phyloP scores from a whole-genome alignment of 108 stramenopile species.

The Conticribra guillardii region DNA sequence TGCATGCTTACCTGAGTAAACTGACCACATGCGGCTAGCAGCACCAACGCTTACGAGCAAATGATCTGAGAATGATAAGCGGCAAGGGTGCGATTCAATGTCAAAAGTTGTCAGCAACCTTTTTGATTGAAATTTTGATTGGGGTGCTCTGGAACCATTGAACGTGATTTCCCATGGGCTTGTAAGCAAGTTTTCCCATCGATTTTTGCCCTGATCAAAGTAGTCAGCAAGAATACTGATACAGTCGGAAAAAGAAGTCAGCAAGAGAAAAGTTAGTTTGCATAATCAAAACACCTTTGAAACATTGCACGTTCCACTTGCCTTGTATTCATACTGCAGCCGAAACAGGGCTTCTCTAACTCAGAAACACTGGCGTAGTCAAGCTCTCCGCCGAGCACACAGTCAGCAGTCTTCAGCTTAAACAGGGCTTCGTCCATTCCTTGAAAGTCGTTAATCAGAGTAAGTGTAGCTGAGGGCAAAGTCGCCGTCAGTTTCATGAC shows the following conservation, averaged over 20 bases:
- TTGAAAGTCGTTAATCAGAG: constrained; percentile 85
- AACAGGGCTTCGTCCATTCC: constrained; percentile 86
- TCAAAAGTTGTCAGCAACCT: constrained; percentile 73
- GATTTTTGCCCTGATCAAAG: constrained; percentile 66
- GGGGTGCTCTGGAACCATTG: constrained; percentile 56
- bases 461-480: constrained; percentile 63
- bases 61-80: constrained; percentile 82
- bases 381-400: constrained; percentile 55
- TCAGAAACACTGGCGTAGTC: constrained; percentile 30
- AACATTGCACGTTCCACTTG: no score
- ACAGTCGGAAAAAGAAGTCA: neutral
- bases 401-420: constrained; percentile 61
- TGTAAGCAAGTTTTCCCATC: constrained; percentile 72
- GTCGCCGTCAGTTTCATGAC: constrained; percentile 60
- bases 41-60: constrained; percentile 80
- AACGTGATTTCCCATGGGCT: constrained; percentile 79
- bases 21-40: constrained; percentile 82
- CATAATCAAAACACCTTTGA: no score
- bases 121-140: constrained; percentile 50
- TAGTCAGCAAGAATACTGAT: constrained; percentile 74
- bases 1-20: constrained; percentile 56
- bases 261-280: neutral
- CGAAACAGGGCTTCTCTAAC: constrained; percentile 41
- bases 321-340: constrained; percentile 45
- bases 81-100: constrained; percentile 77